Base-by-base conservation (phyloP, 2,329 filamentous ascomycete genomes). In the Colletotrichum theobromicola region DNA sequence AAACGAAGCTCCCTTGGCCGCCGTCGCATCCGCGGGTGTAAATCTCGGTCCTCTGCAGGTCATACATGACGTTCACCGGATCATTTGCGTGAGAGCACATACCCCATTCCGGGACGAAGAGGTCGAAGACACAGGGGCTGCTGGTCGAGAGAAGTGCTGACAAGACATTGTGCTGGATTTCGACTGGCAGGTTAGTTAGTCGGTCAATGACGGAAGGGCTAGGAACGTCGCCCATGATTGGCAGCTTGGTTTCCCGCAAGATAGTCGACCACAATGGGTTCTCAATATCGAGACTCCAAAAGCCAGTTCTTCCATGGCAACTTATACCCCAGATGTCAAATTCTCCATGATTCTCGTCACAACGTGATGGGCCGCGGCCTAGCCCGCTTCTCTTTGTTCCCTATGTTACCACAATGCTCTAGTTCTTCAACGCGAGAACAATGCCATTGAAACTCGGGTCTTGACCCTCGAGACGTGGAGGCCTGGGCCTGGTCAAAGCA, bases 31-130 rank as follows among this genome's bases (percentile, higher is more conserved):
- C 55, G 13, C 42, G 64, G 15, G 28, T 67, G 55, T 76, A 76
- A n/a, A 70, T 42, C 32, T 76, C 61, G 24, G 65, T 69, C 12
- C 73, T 74, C 37, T 69, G 65, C 18, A 76, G 34, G 34, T 68
- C 72, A 50, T 72, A 76, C 6, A 57, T 37, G 15, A 8, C n/a
- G 28, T 72, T 72, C n/a, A 76, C 50, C 8, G 58, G 35, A 46
- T 68, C 64, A 13, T 53, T 21, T 26, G 32, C 55, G 46, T 73
- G 53, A 10, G 60, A 18, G 69, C 75, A 76, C 30, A 76, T 35
- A 28, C 24, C 37, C 69, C 75, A 76, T 21, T 76, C 69, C 4
- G 73, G 64, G 4, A 67, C 57, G 28, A 76, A 75, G 21, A 75
- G 28, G 7, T 60, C 61, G 15, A 76, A 42, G 69, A 62, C 26